Evolutionary conservation across 306 rosid species (phyloP), one percentile per base, ranked within the genome.

Genomic region (Fragaria nilgerrensis): DNA sequence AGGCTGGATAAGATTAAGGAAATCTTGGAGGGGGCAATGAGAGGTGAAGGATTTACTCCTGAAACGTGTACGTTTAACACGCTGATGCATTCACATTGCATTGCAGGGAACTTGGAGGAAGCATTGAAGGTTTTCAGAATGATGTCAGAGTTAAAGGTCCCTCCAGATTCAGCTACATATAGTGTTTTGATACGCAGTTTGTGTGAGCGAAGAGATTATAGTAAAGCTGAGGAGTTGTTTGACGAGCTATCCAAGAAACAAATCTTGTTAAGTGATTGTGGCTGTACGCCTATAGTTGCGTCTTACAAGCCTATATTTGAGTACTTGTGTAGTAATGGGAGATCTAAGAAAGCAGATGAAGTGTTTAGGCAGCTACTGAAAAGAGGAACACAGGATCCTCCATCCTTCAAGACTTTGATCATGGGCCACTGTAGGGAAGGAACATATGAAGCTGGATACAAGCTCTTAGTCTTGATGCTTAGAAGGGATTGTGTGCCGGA

Each of bases 391-490:
- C 98, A 91, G 83, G 97, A 93, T 70, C 96, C 90, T 65, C 77
- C 82, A 74, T 88, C 90, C 44, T 93, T 74, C 85, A 82, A 76
- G 75, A 87, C 86, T 39, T 79, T 93, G 84, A 89, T 93, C 80
- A 91, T 91, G 93, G 98, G 97, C 63, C 92, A 91, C 13, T 91
- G 98, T 59, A 89, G 77, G 77, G 92, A 93, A 88, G 92, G 96
- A 61, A 73, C 88, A 12, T 86, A 76, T 61, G 89, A 89, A 84
- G 84, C 82, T 4, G 97, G 91, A 45, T 91, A 80, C 76, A 88
- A 85, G 74, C 85, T 93, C 52, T 77, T 93, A 72, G 79, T 78
- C 36, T 88, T 89, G 88, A 89, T 93, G 98, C 79, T 93, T 29
- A 91, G 97, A 81, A 87, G 91, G 72, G 89, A 93, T 81, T 93